Evolutionary conservation across 2,329 filamentous ascomycete species (phyloP), one percentile per base, ranked within the genome.

Genomic region (Nakataea oryzae): DNA sequence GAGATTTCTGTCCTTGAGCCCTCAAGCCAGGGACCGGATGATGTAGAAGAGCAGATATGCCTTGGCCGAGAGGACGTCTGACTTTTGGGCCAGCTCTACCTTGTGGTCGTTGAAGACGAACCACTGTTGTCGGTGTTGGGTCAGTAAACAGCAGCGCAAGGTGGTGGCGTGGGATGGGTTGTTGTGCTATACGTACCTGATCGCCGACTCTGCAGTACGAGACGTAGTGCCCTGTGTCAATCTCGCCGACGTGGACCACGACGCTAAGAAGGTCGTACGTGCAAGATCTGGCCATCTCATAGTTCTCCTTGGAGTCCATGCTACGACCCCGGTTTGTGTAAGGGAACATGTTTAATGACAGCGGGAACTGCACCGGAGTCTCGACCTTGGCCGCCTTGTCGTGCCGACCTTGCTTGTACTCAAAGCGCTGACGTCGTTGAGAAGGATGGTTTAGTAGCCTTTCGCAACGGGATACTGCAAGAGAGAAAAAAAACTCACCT

Each of bases 51-150:
- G 78, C 63, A 97, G 79, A 73, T 97, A 97, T 0, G 93, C 92
- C 72, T 96, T 88, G 17, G 91, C 90, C 32, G 83, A 84, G 55
- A 97, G 80, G 3, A 97, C 93, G 64, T 97, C 91, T 6, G 89
- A 89, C 71, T 95, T 88, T 58, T 85, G 86, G 2, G 91, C 93
- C 62, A 93, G 72, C 64, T 93, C 90, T 28, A 97, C 93, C 72
- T 91, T 92, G 72, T 95, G 93, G 71, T 97, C 93, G 70, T 97
- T 96, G 75, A 97, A 97, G 62, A 90, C 86, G 73, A 96, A 96
- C 93, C 93, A 97, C 82, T 96, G 67, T 21, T 64, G 71, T 13
- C 21, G n/a, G 28, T 26, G 5, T 14, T 54, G 32, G 9, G 65
- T 68, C 54, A 65, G 61, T 54, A 62, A 28, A 55, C 56, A 54